Base-by-base conservation (phyloP, 2,329 filamentous ascomycete species). In the Aaosphaeria pasadenensis region DNA sequence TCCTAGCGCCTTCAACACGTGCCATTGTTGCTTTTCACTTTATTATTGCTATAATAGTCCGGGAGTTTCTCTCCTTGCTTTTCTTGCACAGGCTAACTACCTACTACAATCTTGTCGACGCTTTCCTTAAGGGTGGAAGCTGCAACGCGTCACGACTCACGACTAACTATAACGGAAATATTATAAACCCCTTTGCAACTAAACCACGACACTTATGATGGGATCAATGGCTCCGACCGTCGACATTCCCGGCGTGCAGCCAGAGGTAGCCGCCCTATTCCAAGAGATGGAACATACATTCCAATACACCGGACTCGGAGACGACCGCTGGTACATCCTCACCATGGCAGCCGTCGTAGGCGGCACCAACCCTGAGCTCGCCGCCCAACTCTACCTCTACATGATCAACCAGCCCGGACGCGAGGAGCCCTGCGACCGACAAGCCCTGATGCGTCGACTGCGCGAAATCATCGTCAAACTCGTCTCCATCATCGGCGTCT, bases 401-500 rank as follows among this genome's bases (percentile, higher is more conserved):
- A 73, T 85, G 32, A 77, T 74, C 56, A 60, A 62, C 39, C 71
- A 79, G 53, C 72, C 77, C 0, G 58, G 70, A 24, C 78, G 71
- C 55, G 54, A 64, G 3, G 72, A 70, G 0, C 52, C 74, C 0
- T 62, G 62, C 1, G 58, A 70, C 5, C 73, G 79, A 4, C 65
- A 79, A 54, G 57, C 60, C 0, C 70, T 82, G 1, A 60, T 81
- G 17, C 71, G 74, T 3, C 70, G 77, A 6, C 53, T 82, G 1
- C 77, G 82, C 35, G 83, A 86, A 65, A 75, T 75, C 0, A 70
- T 85, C n/a, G 61, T 85, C 46, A 84, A 85, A 64, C 66, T 73
- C 13, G 71, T 82, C 5, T 54, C 54, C 5, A 69, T 85, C 4
- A 73, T 84, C 30, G 83, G 83, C 1, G 79, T 84, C 0, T 82